Evolutionary conservation across 768 basidiomycete species (phyloP).

Genomic region (Coprinopsis cinerea): DNA sequence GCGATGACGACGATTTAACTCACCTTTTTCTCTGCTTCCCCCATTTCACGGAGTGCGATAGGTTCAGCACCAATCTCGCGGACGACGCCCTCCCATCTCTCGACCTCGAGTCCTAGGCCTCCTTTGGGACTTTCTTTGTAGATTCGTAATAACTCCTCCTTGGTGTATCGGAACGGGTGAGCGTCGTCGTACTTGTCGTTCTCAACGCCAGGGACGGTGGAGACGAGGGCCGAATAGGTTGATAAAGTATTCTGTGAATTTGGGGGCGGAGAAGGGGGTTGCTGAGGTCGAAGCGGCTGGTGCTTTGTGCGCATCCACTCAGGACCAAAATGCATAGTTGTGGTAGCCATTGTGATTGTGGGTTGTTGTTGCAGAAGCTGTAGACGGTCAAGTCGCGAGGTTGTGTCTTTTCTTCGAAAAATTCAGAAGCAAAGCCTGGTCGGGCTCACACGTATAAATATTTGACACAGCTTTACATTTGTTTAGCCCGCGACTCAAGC

Average conservation of each 20-base stretch:
- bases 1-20: slow-evolving; percentile 17
- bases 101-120: slow-evolving; percentile 78
- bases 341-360: slow-evolving; percentile 39
- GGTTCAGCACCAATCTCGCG: slow-evolving; percentile 72
- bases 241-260: slow-evolving; percentile 45
- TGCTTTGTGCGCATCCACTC: slow-evolving; percentile 90
- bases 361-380: slow-evolving; percentile 15
- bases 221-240: slow-evolving; percentile 68
- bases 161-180: slow-evolving; percentile 83
- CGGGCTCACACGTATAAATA: slow-evolving; percentile 35
- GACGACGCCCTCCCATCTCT: slow-evolving; percentile 86
- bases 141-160: slow-evolving; percentile 78
- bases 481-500: not conserved
- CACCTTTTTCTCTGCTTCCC: slow-evolving; percentile 86
- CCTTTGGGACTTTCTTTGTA: slow-evolving; percentile 74
- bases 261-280: slow-evolving; percentile 57
- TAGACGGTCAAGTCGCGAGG: slow-evolving; percentile 18
- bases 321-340: slow-evolving; percentile 87
- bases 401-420: slow-evolving; percentile 26
- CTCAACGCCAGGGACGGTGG: slow-evolving; percentile 41
- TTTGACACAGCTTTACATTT: slow-evolving; percentile 17
- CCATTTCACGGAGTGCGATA: slow-evolving; percentile 70
- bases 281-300: slow-evolving; percentile 47
- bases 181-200: slow-evolving; percentile 55
- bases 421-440: slow-evolving; percentile 23